A percentile compares a stretch with the other conserved stretches of the same genome.
Conservation (phyloP, 2,329 filamentous ascomycete genomes). For the Ceratocystis colombiana region DNA sequence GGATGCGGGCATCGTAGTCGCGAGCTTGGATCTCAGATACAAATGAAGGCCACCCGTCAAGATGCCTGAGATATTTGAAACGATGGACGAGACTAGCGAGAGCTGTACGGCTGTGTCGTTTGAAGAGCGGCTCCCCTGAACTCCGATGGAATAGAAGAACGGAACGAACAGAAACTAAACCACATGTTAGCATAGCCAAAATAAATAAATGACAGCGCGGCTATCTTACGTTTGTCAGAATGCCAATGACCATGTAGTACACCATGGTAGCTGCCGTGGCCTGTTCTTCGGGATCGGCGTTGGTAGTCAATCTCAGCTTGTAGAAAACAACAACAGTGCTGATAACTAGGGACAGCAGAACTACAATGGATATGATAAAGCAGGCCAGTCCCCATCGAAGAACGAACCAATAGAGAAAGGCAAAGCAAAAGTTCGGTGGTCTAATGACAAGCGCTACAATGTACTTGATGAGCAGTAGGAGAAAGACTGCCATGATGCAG, state of each 20-base stretch:
- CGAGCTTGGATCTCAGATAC: constrained; percentile 54
- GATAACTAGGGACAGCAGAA: constrained; percentile 42
- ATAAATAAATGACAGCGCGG: neutral
- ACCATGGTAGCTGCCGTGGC: constrained; percentile 59
- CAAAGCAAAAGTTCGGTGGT: constrained; percentile 53
- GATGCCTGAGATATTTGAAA: constrained; percentile 55
- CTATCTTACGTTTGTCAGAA: constrained; percentile 47
- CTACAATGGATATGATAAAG: constrained; percentile 44
- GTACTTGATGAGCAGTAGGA: constrained; percentile 47
- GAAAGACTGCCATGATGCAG: constrained; percentile 41
- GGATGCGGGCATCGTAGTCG: constrained; percentile 31
- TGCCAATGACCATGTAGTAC: constrained; percentile 51
- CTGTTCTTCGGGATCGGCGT: constrained; percentile 49
- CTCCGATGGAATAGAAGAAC: constrained; percentile 51
- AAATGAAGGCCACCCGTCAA: constrained; percentile 56
- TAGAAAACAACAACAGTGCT: constrained; percentile 47
- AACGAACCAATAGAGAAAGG: constrained; percentile 58
- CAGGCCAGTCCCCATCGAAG: constrained; percentile 49
- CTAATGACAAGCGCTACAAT: constrained; percentile 47
- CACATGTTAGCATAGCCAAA: neutral
- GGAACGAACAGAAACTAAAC: constrained; percentile 49
- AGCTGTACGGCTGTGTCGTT: constrained; percentile 39
- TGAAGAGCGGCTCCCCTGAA: constrained; percentile 33
- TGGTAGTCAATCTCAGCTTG: constrained; percentile 39
- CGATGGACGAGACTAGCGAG: constrained; percentile 54